Percentiles rank a stretch among this genome's conserved stretches.
Evolutionary conservation across 192 early-diverging fungal species (phyloP).

Genomic region (Dispira simplex): DNA sequence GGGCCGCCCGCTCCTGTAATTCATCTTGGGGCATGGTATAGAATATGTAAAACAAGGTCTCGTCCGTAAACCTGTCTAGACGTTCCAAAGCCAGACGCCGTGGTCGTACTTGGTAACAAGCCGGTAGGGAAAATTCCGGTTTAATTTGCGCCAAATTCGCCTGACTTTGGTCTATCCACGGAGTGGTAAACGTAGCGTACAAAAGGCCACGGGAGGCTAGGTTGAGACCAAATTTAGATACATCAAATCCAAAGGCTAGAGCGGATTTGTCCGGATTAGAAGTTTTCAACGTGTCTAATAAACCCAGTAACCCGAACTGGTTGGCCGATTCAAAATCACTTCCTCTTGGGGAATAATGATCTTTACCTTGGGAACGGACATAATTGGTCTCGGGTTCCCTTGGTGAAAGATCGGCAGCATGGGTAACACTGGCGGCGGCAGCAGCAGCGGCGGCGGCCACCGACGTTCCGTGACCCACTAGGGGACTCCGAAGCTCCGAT

Average conservation of each 20-base stretch:
- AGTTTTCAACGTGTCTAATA: slow-evolving; percentile 69
- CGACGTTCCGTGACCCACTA: not conserved
- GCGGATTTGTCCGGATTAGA: slow-evolving; percentile 60
- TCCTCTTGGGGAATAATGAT: too few species aligned
- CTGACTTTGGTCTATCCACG: slow-evolving; percentile 65
- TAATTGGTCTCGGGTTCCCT: too few species aligned
- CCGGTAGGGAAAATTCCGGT: slow-evolving; percentile 70
- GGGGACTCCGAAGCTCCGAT: not conserved
- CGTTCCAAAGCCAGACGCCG: slow-evolving; percentile 56
- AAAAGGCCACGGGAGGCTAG: slow-evolving; percentile 59
- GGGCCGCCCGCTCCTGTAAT: slow-evolving; percentile 82
- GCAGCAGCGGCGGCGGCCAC: not conserved
- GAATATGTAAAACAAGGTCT: slow-evolving; percentile 96
- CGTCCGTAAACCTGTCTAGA: slow-evolving; percentile 62
- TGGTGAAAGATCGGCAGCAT: not conserved
- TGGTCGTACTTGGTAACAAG: slow-evolving; percentile 66
- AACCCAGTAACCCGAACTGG: slow-evolving; percentile 71
- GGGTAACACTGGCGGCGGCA: not conserved
- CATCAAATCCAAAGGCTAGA: slow-evolving; percentile 79
- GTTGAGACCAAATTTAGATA: slow-evolving; percentile 71
- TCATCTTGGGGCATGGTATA: slow-evolving; percentile 91
- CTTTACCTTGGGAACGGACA: too few species aligned
- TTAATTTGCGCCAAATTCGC: slow-evolving; percentile 44
- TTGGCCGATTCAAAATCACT: slow-evolving; percentile 13
- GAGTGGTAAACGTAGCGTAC: slow-evolving; percentile 77